phyloP scores from a whole-genome alignment of 2,329 filamentous ascomycete species.

The Geosmithia putterillii region DNA sequence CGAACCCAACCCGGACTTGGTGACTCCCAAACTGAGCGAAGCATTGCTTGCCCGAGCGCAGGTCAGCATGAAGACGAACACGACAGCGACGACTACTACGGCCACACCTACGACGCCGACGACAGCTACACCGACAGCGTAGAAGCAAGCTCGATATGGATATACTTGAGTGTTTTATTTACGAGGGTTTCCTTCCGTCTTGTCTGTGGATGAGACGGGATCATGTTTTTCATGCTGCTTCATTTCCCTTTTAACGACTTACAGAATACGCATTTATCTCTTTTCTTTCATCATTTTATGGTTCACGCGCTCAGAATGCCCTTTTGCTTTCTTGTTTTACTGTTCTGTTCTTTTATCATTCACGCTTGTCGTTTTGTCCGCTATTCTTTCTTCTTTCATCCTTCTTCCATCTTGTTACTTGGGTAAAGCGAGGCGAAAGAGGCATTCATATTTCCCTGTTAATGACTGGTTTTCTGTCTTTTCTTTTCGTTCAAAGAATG shows the following conservation, averaged over 20 bases:
- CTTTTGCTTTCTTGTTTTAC: too few species aligned
- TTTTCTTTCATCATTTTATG: too few species aligned
- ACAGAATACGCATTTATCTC: too few species aligned
- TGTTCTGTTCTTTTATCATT: too few species aligned
- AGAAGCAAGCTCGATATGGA: too few species aligned
- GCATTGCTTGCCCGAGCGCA: slow-evolving; percentile 9
- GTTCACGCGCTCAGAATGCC: too few species aligned
- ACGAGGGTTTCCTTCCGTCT: too few species aligned
- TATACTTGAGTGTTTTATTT: too few species aligned
- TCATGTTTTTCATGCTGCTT: too few species aligned
- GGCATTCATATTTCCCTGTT: neutral
- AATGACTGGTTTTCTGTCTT: neutral
- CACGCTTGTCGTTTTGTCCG: neutral
- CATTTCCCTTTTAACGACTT: too few species aligned
- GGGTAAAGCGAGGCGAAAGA: neutral
- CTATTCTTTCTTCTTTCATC: neutral
- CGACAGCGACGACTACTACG: neutral
- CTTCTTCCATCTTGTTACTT: neutral
- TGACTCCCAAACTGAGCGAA: slow-evolving; percentile 26
- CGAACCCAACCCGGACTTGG: slow-evolving; percentile 30
- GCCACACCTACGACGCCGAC: neutral
- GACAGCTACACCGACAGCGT: neutral
- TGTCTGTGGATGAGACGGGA: too few species aligned
- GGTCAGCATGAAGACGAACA: neutral
- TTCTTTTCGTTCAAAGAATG: neutral